Percentiles rank a stretch among this genome's conserved stretches.
phyloP scores from a whole-genome alignment of 129 eudicot genomes.

The Mikania micrantha region DNA sequence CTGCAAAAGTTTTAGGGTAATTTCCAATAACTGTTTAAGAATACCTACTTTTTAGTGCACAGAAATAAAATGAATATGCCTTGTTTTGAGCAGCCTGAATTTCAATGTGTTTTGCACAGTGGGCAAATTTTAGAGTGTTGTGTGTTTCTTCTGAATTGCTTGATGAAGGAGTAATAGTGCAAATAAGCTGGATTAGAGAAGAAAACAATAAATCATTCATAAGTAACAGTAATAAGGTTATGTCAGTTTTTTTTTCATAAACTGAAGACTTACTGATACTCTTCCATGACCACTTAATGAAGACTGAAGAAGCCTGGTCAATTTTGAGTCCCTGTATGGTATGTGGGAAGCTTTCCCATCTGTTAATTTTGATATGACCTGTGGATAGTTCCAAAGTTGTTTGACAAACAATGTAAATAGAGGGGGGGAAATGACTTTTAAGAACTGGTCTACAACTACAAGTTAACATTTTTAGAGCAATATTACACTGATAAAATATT shows the following conservation, averaged over 20 bases:
- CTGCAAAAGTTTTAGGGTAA: constrained; percentile 34
- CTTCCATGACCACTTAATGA: constrained; percentile 95
- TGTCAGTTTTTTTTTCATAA: not conserved
- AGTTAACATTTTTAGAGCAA: constrained; percentile 19
- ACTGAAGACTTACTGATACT: constrained; percentile 75
- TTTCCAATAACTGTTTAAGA: constrained; percentile 7
- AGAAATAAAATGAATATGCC: constrained; percentile 31
- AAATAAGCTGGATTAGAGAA: constrained; percentile 55
- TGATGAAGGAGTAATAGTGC: constrained; percentile 90
- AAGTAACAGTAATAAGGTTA: not conserved
- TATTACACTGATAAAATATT: constrained; percentile 32
- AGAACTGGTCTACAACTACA: not conserved
- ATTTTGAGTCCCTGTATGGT: constrained; percentile 88
- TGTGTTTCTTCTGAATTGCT: constrained; percentile 97
- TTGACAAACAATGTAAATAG: constrained; percentile 3
- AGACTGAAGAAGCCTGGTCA: constrained; percentile 88
- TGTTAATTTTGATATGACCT: constrained; percentile 89
- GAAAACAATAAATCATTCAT: not conserved
- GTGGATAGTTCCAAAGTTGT: constrained; percentile 22
- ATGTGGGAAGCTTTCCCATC: constrained; percentile 78
- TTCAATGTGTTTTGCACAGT: constrained; percentile 92
- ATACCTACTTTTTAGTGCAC: not conserved
- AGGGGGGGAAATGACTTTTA: not conserved
- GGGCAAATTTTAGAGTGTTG: constrained; percentile 93
- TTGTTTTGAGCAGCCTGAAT: constrained; percentile 97